These are phyloP conservation scores for Miamiensis avidus DNA, from an alignment of 169 alveolate species.

Conservation along the genomic window DNA sequence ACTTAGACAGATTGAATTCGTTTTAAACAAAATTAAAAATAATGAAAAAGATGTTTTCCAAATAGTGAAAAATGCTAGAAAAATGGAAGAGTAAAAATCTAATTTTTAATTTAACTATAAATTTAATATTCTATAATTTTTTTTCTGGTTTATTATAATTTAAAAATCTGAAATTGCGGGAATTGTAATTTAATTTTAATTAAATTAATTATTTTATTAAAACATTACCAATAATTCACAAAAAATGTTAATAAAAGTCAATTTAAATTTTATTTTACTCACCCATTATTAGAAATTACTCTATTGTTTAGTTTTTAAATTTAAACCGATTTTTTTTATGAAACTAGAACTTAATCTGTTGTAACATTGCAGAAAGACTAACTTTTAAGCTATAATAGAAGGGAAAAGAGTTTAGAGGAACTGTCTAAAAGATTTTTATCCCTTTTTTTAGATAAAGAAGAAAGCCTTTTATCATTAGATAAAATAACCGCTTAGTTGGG, in stretches of 20 bases:
- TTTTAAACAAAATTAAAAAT: too few species aligned
- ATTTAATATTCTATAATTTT: too few species aligned
- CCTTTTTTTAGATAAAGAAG: constrained; percentile 37
- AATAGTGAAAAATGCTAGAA: neutral
- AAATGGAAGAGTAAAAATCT: neutral
- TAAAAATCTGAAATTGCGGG: neutral
- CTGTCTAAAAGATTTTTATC: constrained; percentile 56
- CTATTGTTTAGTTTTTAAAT: too few species aligned
- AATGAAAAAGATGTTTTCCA: neutral
- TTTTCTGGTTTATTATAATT: neutral
- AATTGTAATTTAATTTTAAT: too few species aligned
- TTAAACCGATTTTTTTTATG: neutral
- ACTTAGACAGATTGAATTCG: neutral
- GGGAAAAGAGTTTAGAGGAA: constrained; percentile 73
- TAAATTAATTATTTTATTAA: too few species aligned
- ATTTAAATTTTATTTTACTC: neutral
- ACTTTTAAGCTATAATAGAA: constrained; percentile 48
- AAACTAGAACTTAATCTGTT: neutral
- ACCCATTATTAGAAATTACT: neutral
- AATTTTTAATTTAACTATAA: too few species aligned
- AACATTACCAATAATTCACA: too few species aligned
- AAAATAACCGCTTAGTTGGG: constrained; percentile 52
- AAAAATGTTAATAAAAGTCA: too few species aligned
- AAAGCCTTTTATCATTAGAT: constrained; percentile 52
- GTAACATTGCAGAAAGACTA: neutral